A percentile compares a stretch with the other conserved stretches of the same genome.
These are phyloP conservation scores for Nelumbo lutea DNA, from an alignment of 164 flowering plant species.

Conservation along the genomic window DNA sequence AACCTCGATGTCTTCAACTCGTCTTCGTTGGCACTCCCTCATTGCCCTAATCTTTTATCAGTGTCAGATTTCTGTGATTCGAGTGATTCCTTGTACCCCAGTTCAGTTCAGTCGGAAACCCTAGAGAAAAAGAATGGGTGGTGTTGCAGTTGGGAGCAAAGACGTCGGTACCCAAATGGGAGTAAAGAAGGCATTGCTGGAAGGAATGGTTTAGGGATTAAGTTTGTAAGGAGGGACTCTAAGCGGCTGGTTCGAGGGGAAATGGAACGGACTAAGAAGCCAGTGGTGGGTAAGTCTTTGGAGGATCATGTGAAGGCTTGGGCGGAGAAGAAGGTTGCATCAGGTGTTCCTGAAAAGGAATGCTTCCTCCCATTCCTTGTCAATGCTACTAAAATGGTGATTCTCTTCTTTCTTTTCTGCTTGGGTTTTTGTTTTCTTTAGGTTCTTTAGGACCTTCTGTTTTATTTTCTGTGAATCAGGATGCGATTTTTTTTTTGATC, in stretches of 20 bases:
- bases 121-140: slow-evolving; percentile 12
- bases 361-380: slow-evolving; percentile 31
- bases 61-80: slow-evolving; percentile 13
- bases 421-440: not conserved
- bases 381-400: slow-evolving; percentile 28
- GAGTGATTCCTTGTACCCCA: not conserved
- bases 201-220: slow-evolving; percentile 7
- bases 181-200: slow-evolving; percentile 2
- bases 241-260: slow-evolving; percentile 8
- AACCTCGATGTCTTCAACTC: slow-evolving; percentile 28
- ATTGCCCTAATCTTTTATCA: slow-evolving; percentile 17
- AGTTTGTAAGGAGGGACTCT: slow-evolving; percentile 15
- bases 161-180: slow-evolving; percentile 3
- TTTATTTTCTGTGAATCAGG: not conserved
- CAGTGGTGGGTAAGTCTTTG: slow-evolving; percentile 9
- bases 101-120: slow-evolving; percentile 14
- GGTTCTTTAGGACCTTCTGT: not conserved
- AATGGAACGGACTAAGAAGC: slow-evolving; percentile 16
- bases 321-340: slow-evolving; percentile 23
- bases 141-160: slow-evolving; percentile 16
- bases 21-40: slow-evolving; percentile 17
- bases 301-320: slow-evolving; percentile 23
- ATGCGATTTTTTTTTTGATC: not conserved
- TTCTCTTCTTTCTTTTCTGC: not conserved
- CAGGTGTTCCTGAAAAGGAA: slow-evolving; percentile 22